Percentiles rank a stretch among this genome's conserved stretches.
Conservation (phyloP, 306 rosid genomes). For the Abrus pulchellus region DNA sequence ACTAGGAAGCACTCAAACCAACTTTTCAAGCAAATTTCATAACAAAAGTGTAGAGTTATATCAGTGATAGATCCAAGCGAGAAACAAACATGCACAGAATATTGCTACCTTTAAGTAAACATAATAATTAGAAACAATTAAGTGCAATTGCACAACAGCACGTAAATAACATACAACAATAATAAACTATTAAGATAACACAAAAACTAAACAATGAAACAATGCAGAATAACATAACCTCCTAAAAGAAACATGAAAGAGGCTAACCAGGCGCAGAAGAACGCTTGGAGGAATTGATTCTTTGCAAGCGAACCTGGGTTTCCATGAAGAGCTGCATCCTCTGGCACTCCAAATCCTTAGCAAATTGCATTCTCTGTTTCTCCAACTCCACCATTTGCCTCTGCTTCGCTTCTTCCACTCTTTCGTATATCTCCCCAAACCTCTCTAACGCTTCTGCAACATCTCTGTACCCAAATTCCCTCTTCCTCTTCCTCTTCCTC, state of each 20-base stretch:
- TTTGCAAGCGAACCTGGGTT: constrained; percentile 64
- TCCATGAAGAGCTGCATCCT: constrained; percentile 73
- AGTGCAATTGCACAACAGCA: background rate
- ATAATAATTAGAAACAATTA: background rate
- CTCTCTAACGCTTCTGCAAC: constrained; percentile 67
- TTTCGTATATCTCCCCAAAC: constrained; percentile 66
- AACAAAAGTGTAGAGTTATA: constrained; percentile 12
- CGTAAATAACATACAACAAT: background rate
- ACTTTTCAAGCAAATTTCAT: background rate
- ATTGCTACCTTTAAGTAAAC: constrained; percentile 8
- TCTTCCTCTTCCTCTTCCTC: constrained; percentile 29
- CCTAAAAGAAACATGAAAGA: background rate
- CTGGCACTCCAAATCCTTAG: constrained; percentile 76
- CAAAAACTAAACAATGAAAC: background rate
- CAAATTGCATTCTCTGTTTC: constrained; percentile 75
- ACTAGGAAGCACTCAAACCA: background rate
- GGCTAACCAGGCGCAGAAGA: constrained; percentile 54
- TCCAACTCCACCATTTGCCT: constrained; percentile 77
- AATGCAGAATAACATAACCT: background rate
- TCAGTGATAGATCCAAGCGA: background rate
- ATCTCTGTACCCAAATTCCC: constrained; percentile 55
- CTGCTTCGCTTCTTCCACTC: constrained; percentile 69
- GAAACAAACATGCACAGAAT: background rate
- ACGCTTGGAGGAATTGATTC: constrained; percentile 60
- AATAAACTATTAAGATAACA: background rate